Base-by-base conservation (phyloP, 495 filamentous ascomycete species). In the Immersiella caudata region DNA sequence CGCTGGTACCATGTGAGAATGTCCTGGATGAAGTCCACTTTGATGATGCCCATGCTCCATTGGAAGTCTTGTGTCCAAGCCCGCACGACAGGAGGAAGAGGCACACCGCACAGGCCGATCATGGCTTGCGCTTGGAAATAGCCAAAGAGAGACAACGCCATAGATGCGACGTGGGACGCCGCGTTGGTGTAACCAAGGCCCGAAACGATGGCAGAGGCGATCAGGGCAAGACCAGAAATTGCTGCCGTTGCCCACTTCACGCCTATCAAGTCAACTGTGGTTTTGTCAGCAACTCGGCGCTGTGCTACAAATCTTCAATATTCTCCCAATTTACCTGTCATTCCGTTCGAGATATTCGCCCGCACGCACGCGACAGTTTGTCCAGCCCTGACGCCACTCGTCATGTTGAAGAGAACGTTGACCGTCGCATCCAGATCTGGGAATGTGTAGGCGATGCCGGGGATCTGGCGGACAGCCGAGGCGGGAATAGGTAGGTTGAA, bases 61-160 rank as follows among this genome's bases (percentile, higher is more conserved):
- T 96, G 91, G 84, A 98, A 98, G 77, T 98, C 96, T 82, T 98
- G 94, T 5, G 95, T 97, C 95, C 95, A 99, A 0, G 94, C 85
- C 76, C 90, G 87, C 55, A 97, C 95, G 65, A 97, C 90, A 0
- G 95, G 95, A 3, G 95, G 95, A 66, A 97, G 86, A 27, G 83
- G 83, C 26, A 97, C 88, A 9, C 90, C 85, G 25, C 87, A 90
- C 83, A 97, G 90, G 46, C 94, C 95, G 70, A 97, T 82, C 78
- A 99, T 94, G 11, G 95, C 94, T 78, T 97, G 95, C n/a, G 91
- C 88, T 75, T 99, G 95, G 86, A 98, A 97, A 78, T 94, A 99
- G 57, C 92, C 88, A 74, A 99, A 98, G 18, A 99, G 86, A 27
- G 94, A 97, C 29, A 98, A 83, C 8, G 95, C 93, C 73, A 97